Evolutionary conservation across 169 alveolate species (phyloP).

Genomic region (Eimeria falciformis): DNA sequence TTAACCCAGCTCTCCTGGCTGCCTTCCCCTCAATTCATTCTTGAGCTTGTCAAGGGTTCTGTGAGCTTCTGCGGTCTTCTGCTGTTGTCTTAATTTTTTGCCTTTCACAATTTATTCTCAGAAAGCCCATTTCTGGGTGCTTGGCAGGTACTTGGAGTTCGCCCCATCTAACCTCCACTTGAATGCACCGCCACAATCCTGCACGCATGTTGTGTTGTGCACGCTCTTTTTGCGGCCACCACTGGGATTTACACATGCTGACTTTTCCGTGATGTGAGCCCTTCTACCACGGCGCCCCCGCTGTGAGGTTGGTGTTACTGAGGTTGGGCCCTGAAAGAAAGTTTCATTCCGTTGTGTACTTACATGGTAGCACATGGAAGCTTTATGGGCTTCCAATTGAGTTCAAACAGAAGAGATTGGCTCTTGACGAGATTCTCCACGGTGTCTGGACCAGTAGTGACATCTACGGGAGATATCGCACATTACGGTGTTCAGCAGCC

Average conservation of each 20-base stretch:
- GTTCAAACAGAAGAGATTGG: too few species aligned
- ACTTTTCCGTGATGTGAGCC: background rate
- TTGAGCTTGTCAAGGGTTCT: background rate
- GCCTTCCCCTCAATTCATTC: constrained; percentile 68
- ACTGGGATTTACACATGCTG: background rate
- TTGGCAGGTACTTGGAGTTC: background rate
- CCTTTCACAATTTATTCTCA: background rate
- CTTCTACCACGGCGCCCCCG: background rate
- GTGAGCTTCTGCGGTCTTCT: constrained; percentile 7
- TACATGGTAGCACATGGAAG: too few species aligned
- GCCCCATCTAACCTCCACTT: background rate
- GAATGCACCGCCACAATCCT: constrained; percentile 25
- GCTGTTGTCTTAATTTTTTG: background rate
- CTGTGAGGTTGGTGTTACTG: too few species aligned
- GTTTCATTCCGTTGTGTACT: too few species aligned
- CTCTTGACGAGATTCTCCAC: too few species aligned
- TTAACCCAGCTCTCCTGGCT: constrained; percentile 24
- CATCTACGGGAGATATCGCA: too few species aligned
- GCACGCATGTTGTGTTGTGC: background rate
- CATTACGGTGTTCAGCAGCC: too few species aligned
- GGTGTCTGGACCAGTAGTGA: too few species aligned
- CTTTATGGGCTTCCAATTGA: too few species aligned
- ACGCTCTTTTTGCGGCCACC: background rate
- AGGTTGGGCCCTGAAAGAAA: too few species aligned
- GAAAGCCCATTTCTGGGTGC: background rate